Conservation (phyloP, 2,329 filamentous ascomycete species). For the Bipolaris bicolor region DNA sequence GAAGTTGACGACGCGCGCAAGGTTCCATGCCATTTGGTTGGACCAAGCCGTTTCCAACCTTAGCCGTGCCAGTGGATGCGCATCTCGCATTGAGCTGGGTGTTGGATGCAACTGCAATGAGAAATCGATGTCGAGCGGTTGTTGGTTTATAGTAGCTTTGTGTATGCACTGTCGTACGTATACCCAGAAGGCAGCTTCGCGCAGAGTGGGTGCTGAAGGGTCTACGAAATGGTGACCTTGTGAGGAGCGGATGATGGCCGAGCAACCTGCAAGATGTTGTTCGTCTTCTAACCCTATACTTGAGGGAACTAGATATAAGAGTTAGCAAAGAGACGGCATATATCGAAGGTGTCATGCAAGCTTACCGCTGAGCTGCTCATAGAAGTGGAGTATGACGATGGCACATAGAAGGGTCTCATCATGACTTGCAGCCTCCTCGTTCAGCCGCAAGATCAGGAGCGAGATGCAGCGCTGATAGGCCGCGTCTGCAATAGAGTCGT, state of each 20-base stretch:
- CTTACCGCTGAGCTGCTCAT: constrained; percentile 41
- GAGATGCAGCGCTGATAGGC: constrained; percentile 40
- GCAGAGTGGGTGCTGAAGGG: constrained; percentile 41
- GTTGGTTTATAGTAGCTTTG: constrained; percentile 42
- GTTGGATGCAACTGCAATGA: constrained; percentile 33
- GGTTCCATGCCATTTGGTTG: constrained; percentile 44
- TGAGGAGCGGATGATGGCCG: constrained; percentile 40
- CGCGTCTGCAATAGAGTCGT: constrained; percentile 26
- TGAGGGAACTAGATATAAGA: constrained; percentile 23
- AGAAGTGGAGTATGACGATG: constrained; percentile 43
- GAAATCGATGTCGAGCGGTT: constrained; percentile 39
- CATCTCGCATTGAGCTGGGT: constrained; percentile 29
- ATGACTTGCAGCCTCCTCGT: constrained; percentile 32
- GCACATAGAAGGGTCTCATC: constrained; percentile 40
- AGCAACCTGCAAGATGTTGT: constrained; percentile 39
- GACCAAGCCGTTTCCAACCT: constrained; percentile 41
- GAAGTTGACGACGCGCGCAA: constrained; percentile 38
- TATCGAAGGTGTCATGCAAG: background rate
- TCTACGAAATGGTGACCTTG: constrained; percentile 37
- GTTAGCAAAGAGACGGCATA: constrained; percentile 6
- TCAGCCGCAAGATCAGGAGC: constrained; percentile 39
- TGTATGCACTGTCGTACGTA: constrained; percentile 45
- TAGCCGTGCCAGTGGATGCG: constrained; percentile 34
- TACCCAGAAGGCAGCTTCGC: constrained; percentile 44
- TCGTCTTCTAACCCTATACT: constrained; percentile 39